Conservation (phyloP, 768 basidiomycete genomes). For the Lactarius hengduanensis region DNA sequence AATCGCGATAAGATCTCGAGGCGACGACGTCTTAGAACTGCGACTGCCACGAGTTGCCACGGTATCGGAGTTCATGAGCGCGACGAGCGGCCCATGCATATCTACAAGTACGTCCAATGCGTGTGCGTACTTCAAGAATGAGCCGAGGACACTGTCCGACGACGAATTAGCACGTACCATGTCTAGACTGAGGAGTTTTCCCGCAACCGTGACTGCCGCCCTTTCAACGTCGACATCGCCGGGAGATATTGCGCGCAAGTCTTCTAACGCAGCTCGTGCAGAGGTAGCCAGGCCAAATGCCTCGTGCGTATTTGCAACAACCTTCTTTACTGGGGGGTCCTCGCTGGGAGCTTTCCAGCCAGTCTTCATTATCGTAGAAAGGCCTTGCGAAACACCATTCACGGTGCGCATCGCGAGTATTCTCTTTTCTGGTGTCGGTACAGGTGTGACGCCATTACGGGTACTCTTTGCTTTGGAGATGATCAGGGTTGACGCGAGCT, state of each 20-base stretch:
- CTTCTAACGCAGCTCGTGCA: slow-evolving; percentile 45
- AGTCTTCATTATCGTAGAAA: slow-evolving; percentile 52
- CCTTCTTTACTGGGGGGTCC: slow-evolving; percentile 33
- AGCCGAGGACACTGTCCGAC: background rate
- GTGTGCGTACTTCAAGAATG: slow-evolving; percentile 47
- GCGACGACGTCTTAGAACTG: slow-evolving; percentile 28
- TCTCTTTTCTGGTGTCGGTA: slow-evolving; percentile 13
- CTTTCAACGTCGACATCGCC: slow-evolving; percentile 67
- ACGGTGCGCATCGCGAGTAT: slow-evolving; percentile 57
- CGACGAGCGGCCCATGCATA: slow-evolving; percentile 46
- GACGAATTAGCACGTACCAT: slow-evolving; percentile 49
- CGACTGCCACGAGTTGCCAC: background rate
- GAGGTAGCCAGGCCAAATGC: slow-evolving; percentile 40
- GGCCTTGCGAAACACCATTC: slow-evolving; percentile 57
- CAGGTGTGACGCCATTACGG: slow-evolving; percentile 2
- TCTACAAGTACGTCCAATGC: slow-evolving; percentile 47
- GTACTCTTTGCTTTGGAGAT: slow-evolving; percentile 31
- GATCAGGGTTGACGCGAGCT: slow-evolving; percentile 31
- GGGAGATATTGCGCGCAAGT: slow-evolving; percentile 46
- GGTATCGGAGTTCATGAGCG: slow-evolving; percentile 27
- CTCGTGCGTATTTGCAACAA: slow-evolving; percentile 28
- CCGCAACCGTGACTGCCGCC: slow-evolving; percentile 64
- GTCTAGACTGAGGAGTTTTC: slow-evolving; percentile 65
- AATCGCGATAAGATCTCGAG: slow-evolving; percentile 24
- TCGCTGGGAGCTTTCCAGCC: slow-evolving; percentile 54